Conservation (phyloP, 2,329 filamentous ascomycete genomes). For the Aspergillus sp. region DNA sequence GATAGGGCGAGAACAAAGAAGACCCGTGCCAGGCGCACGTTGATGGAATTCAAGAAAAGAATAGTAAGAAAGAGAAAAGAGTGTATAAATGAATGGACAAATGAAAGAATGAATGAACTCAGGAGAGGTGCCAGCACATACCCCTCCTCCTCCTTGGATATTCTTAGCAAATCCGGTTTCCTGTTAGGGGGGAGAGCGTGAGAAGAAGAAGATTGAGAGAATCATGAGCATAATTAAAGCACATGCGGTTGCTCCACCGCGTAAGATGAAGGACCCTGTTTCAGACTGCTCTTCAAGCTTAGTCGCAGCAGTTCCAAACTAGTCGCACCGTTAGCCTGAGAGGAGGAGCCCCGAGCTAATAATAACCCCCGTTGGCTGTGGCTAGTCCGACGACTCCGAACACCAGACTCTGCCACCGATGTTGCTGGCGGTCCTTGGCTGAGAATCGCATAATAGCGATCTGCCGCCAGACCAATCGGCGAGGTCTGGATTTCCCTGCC, state of each 20-base stretch:
- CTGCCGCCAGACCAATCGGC: not conserved
- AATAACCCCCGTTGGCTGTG: not conserved
- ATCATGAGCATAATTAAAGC: not conserved
- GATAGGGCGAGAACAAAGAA: slow-evolving; percentile 1
- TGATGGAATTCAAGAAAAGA: slow-evolving; percentile 1
- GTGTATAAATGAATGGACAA: slow-evolving; percentile 1
- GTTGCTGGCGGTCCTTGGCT: too few species aligned
- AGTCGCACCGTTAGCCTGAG: too few species aligned
- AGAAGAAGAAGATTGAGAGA: not conserved
- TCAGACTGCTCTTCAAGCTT: slow-evolving; percentile 4
- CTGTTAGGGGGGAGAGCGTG: not conserved
- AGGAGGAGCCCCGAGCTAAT: not conserved
- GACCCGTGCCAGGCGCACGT: not conserved
- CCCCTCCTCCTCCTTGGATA: not conserved
- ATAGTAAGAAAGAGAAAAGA: slow-evolving; percentile 3
- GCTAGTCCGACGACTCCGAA: not conserved
- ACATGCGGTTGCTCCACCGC: not conserved
- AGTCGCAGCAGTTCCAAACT: not conserved
- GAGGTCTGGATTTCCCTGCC: not conserved
- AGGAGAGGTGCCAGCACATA: not conserved
- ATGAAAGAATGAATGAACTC: slow-evolving; percentile 1
- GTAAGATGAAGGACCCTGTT: slow-evolving; percentile 15
- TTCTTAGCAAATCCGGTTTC: not conserved
- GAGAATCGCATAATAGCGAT: too few species aligned
- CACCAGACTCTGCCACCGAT: too few species aligned